phyloP scores from a whole-genome alignment of 352 stramenopile species.

The Phytopythium kandeliae region DNA sequence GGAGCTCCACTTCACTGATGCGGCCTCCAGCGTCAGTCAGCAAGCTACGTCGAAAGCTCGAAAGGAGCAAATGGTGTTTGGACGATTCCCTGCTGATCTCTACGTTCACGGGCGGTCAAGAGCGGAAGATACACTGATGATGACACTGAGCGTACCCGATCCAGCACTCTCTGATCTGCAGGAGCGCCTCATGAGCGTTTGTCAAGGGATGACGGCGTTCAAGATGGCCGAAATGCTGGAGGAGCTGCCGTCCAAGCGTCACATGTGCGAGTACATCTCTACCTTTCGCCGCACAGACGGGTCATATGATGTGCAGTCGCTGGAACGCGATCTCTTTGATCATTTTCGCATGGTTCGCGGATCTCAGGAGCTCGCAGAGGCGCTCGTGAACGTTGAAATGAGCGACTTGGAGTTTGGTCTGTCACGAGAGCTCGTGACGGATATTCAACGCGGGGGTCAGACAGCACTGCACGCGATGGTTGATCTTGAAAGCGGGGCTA shows the following conservation, averaged over 20 bases:
- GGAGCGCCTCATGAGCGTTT: slow-evolving; percentile 48
- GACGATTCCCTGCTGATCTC: slow-evolving; percentile 52
- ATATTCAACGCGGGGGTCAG: slow-evolving; percentile 41
- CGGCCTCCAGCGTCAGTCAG: slow-evolving; percentile 24
- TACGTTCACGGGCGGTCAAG: slow-evolving; percentile 62
- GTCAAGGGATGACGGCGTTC: slow-evolving; percentile 78
- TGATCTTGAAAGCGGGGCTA: slow-evolving; percentile 17
- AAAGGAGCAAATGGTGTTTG: slow-evolving; percentile 60
- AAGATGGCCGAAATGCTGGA: slow-evolving; percentile 85
- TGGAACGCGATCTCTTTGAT: slow-evolving; percentile 61
- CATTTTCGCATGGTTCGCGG: slow-evolving; percentile 79
- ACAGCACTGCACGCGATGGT: slow-evolving; percentile 36
- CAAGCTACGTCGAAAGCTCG: slow-evolving; percentile 19
- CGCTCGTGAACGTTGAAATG: slow-evolving; percentile 44
- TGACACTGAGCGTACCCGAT: slow-evolving; percentile 48
- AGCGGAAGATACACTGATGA: slow-evolving; percentile 43
- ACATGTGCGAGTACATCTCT: slow-evolving; percentile 77
- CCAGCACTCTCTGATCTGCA: slow-evolving; percentile 38
- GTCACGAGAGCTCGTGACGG: slow-evolving; percentile 28
- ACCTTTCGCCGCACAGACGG: slow-evolving; percentile 47
- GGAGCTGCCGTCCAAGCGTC: slow-evolving; percentile 89
- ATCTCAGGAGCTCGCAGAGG: slow-evolving; percentile 40
- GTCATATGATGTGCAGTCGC: slow-evolving; percentile 35
- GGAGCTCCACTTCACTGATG: slow-evolving; percentile 54
- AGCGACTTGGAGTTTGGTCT: slow-evolving; percentile 66